These are phyloP conservation scores for Dittrichia graveolens DNA, from an alignment of 129 eudicot genomes.

Conservation along the genomic window DNA sequence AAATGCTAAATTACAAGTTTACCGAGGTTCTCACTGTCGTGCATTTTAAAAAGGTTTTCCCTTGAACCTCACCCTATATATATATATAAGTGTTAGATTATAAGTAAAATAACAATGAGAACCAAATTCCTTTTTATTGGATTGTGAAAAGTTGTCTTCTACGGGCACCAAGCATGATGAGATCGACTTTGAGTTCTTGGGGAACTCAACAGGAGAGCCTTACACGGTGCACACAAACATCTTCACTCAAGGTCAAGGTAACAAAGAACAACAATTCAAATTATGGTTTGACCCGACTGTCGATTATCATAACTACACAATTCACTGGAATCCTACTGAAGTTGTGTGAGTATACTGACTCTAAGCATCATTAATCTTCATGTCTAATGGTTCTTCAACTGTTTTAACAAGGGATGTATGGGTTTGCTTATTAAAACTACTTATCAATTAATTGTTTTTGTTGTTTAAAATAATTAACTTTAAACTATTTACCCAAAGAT, in stretches of 20 bases:
- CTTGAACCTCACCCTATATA: no score
- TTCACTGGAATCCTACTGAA: constrained; percentile 65
- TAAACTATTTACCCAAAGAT: no score
- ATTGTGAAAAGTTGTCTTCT: constrained; percentile 50
- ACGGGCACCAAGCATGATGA: constrained; percentile 65
- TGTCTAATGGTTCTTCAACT: neutral
- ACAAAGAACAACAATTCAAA: constrained; percentile 67
- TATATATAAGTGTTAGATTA: neutral
- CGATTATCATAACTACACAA: constrained; percentile 72
- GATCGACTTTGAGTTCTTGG: constrained; percentile 85
- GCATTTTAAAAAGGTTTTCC: no score
- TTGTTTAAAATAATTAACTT: no score
- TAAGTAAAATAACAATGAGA: neutral
- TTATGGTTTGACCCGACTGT: constrained; percentile 79
- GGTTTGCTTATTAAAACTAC: neutral
- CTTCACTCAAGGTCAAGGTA: constrained; percentile 63
- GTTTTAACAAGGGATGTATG: no score
- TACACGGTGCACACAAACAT: constrained; percentile 77
- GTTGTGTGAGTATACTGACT: constrained; percentile 49
- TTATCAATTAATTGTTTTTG: neutral
- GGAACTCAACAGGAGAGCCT: constrained; percentile 72
- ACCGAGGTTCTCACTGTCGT: no score
- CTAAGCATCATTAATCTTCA: neutral
- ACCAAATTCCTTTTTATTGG: neutral
- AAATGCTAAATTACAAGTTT: no score